A percentile compares a stretch with the other conserved stretches of the same genome.
phyloP scores from a whole-genome alignment of 805 yeast species.

The Saccharomycopsis vini region DNA sequence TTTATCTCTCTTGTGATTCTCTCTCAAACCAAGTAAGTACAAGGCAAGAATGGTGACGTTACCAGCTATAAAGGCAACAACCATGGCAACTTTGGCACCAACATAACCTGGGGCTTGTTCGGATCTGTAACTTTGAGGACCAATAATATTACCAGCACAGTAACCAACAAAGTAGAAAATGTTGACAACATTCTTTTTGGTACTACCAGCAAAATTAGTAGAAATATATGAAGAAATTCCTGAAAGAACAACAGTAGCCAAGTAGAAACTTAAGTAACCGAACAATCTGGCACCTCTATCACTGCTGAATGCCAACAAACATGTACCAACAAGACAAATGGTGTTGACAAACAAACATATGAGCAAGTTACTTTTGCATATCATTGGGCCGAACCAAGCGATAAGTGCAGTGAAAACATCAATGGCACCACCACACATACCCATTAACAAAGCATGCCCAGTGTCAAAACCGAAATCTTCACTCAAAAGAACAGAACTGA shows the following conservation, averaged over 20 bases:
- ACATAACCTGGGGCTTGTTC: constrained; percentile 31
- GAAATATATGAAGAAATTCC: constrained; percentile 31
- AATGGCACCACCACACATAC: constrained; percentile 40
- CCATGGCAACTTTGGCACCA: constrained; percentile 35
- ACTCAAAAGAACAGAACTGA: constrained; percentile 24
- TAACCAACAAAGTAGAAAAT: constrained; percentile 53
- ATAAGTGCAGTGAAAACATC: constrained; percentile 39
- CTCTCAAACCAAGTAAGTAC: no score
- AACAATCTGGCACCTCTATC: no score
- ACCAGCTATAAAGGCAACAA: constrained; percentile 18
- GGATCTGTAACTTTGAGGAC: constrained; percentile 42
- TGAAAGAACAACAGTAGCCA: constrained; percentile 31
- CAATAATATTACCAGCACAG: constrained; percentile 46
- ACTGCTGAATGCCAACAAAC: constrained; percentile 21
- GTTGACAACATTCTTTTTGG: constrained; percentile 46
- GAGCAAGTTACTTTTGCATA: constrained; percentile 17
- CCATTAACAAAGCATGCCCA: constrained; percentile 25
- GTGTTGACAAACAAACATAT: constrained; percentile 48
- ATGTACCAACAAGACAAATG: constrained; percentile 31
- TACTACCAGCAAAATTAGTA: constrained; percentile 46
- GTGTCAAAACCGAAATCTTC: constrained; percentile 35
- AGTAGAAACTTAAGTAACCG: constrained; percentile 22
- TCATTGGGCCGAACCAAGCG: constrained; percentile 11
- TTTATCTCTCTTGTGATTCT: constrained; percentile 42
- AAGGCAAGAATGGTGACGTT: neutral